Percentiles rank a stretch among this genome's conserved stretches.
These are phyloP conservation scores for Lipomyces orientalis DNA, from an alignment of 805 yeast species.

Conservation along the genomic window DNA sequence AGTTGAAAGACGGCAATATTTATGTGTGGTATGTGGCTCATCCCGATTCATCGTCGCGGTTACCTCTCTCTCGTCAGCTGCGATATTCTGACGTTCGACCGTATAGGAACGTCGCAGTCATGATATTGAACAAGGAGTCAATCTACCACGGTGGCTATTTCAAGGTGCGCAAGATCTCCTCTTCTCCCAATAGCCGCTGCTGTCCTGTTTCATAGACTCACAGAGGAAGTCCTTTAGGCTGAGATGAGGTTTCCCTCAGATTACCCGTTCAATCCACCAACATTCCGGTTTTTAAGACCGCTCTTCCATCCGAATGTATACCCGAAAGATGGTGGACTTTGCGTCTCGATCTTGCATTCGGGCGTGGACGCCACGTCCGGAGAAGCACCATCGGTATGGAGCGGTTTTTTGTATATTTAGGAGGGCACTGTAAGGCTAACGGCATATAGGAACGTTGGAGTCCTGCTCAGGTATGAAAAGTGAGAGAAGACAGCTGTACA, in stretches of 20 bases:
- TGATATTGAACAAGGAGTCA: slow-evolving; percentile 88
- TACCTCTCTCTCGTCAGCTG: neutral
- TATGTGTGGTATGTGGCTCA: slow-evolving; percentile 52
- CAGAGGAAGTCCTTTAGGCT: slow-evolving; percentile 50
- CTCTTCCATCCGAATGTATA: slow-evolving; percentile 95
- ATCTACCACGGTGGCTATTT: slow-evolving; percentile 94
- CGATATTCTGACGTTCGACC: neutral
- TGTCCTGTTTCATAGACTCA: neutral
- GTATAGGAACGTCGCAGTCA: slow-evolving; percentile 81
- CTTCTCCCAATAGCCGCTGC: neutral
- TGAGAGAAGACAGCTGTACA: neutral
- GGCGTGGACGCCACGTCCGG: slow-evolving; percentile 90
- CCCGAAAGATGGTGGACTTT: slow-evolving; percentile 80
- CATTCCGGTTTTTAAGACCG: slow-evolving; percentile 89
- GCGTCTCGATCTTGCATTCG: slow-evolving; percentile 90
- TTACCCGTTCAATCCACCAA: slow-evolving; percentile 92
- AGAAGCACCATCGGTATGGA: slow-evolving; percentile 35
- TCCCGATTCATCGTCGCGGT: neutral
- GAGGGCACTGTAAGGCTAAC: neutral
- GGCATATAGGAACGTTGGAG: slow-evolving; percentile 38
- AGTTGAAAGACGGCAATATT: slow-evolving; percentile 65
- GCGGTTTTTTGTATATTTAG: slow-evolving; percentile 2
- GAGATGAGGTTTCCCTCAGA: slow-evolving; percentile 92
- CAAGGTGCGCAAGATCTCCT: slow-evolving; percentile 47
- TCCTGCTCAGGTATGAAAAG: slow-evolving; percentile 57